Base-by-base conservation (phyloP, 805 yeast genomes). In the Komagataella populi region DNA sequence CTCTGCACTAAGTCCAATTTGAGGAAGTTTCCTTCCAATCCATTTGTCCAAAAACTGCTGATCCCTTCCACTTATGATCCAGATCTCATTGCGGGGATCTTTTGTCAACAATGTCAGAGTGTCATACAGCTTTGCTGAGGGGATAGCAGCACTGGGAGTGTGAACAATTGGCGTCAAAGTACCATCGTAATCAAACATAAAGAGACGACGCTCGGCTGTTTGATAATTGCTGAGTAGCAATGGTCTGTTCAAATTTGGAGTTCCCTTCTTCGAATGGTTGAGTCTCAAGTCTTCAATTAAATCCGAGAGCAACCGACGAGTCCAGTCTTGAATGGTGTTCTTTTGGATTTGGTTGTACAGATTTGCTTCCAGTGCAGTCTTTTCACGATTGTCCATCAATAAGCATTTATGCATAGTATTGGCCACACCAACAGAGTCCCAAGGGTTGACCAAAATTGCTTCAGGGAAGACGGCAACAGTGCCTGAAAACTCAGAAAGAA, bases 111-210 rank as follows among this genome's bases (percentile, higher is more conserved):
- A 69, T 23, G 76, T 71, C 53, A 93, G 66, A 10, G 84, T 78
- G 6, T 71, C 66, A 51, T 78, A 72, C 47, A 93, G 71, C 57
- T 84, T 74, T 3, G 83, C 81, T 0, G 96, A 81, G 2, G 99
- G 99, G 46, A 93, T 85, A 0, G 99, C 99, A 0, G 98, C 97
- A n/a, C 91, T 88, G 1, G 99, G 99, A 59, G 93, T 98, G 45
- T 81, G 77, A 3, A 93, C 99, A 61, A 93, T 93, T 12, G 98
- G 98, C 0, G 99, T 88, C 57, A 93, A 72, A 1, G 99, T 93
- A 24, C 99, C 99, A 64, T 93, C 99, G 64, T 93, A 93, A 68
- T 93, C 99, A 68, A 93, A 90, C 59, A 93, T 66, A 59, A 93
- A 88, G 53, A 93, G 68, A 55, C 98, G 76, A 58, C 84, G 76